These are phyloP conservation scores for Apiospora hydei DNA, from an alignment of 2,329 filamentous ascomycete genomes.

Conservation along the genomic window DNA sequence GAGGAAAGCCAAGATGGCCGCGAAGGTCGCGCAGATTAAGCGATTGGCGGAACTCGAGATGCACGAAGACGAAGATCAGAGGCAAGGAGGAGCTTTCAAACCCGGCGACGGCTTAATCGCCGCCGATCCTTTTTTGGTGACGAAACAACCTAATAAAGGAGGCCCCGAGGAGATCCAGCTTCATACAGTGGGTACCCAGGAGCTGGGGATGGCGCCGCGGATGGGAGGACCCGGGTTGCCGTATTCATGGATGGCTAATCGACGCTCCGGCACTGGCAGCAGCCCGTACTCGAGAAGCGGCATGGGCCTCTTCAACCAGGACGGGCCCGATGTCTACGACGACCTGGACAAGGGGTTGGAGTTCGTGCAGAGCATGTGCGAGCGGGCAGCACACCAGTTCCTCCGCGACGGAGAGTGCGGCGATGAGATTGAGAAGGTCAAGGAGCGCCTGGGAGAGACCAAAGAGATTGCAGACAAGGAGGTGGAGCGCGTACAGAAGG, in stretches of 20 bases:
- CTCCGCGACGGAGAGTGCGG: slow-evolving; percentile 86
- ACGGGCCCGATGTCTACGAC: slow-evolving; percentile 66
- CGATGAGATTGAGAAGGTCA: slow-evolving; percentile 76
- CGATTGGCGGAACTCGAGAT: slow-evolving; percentile 66
- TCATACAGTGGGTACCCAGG: slow-evolving; percentile 47
- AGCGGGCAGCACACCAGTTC: slow-evolving; percentile 87
- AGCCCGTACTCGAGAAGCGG: slow-evolving; percentile 20
- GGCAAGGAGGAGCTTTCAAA: background rate
- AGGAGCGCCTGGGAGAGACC: slow-evolving; percentile 69
- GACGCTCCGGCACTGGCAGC: background rate
- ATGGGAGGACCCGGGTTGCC: slow-evolving; percentile 12
- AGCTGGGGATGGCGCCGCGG: slow-evolving; percentile 31
- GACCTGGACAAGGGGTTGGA: slow-evolving; percentile 81
- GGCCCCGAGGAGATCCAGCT: slow-evolving; percentile 46
- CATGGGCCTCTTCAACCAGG: slow-evolving; percentile 23
- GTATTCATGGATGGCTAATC: background rate
- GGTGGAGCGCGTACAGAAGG: slow-evolving; percentile 60
- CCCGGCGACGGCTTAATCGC: slow-evolving; percentile 37
- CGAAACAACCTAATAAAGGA: slow-evolving; percentile 30
- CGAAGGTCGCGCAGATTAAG: slow-evolving; percentile 72
- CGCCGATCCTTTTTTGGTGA: slow-evolving; percentile 30
- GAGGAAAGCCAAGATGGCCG: slow-evolving; percentile 86
- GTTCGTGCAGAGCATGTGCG: slow-evolving; percentile 80
- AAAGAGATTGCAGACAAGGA: slow-evolving; percentile 67
- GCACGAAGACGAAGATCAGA: slow-evolving; percentile 52